A percentile compares a stretch with the other conserved stretches of the same genome.
These are phyloP conservation scores for Boletus edulis DNA, from an alignment of 768 basidiomycete genomes.

Conservation along the genomic window DNA sequence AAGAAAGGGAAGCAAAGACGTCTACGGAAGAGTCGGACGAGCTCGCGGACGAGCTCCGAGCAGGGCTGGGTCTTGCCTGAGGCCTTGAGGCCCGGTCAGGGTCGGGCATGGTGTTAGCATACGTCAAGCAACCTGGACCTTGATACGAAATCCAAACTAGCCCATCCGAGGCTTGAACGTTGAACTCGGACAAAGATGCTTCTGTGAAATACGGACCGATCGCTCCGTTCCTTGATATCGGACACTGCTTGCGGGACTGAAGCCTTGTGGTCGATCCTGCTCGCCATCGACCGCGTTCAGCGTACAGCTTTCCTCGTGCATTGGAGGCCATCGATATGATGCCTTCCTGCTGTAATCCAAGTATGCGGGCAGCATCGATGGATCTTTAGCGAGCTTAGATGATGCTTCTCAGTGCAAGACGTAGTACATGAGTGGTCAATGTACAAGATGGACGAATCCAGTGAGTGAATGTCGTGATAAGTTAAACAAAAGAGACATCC, in stretches of 20 bases:
- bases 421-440: conserved; percentile 10
- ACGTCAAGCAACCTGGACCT: background rate
- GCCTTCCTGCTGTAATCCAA: too few species aligned
- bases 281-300: too few species aligned
- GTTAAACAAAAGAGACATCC: conserved; percentile 6
- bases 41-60: conserved; percentile 60
- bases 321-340: too few species aligned
- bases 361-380: too few species aligned
- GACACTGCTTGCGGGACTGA: background rate
- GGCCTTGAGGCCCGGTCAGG: conserved; percentile 22
- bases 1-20: conserved; percentile 38
- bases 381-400: background rate
- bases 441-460: conserved; percentile 13
- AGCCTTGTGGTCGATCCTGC: too few species aligned
- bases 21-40: conserved; percentile 34
- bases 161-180: background rate
- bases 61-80: conserved; percentile 55
- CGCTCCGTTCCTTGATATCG: background rate
- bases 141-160: background rate
- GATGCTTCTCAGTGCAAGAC: background rate
- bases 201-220: background rate
- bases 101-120: background rate
- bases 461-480: conserved; percentile 16
- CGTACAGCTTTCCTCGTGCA: too few species aligned
- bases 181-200: too few species aligned